Percentiles rank a stretch among this genome's conserved stretches.
These are phyloP conservation scores for Aspergillus fischeri DNA, from an alignment of 2,329 filamentous ascomycete species.

Conservation along the genomic window DNA sequence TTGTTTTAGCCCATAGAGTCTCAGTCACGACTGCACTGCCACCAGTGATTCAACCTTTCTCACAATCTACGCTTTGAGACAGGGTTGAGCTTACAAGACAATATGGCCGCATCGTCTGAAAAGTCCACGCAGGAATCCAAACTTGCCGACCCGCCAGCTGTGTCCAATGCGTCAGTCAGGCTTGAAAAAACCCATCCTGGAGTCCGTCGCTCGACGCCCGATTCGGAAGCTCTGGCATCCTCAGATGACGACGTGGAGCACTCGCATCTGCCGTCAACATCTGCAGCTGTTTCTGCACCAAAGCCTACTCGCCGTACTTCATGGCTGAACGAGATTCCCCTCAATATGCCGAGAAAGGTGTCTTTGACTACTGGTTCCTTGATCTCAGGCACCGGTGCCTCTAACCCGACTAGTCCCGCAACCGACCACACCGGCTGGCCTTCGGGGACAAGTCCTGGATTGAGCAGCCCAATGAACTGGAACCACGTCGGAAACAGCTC, in stretches of 20 bases:
- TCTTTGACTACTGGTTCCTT: slow-evolving; percentile 71
- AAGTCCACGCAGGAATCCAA: slow-evolving; percentile 27
- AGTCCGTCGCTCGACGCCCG: slow-evolving; percentile 78
- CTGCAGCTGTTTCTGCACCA: slow-evolving; percentile 46
- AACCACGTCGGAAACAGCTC: slow-evolving; percentile 42
- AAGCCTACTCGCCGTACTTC: slow-evolving; percentile 70
- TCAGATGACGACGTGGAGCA: slow-evolving; percentile 87
- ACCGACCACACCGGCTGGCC: slow-evolving; percentile 55
- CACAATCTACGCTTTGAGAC: slow-evolving; percentile 20
- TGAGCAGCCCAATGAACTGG: slow-evolving; percentile 40
- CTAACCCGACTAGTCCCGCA: slow-evolving; percentile 76
- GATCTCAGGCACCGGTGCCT: slow-evolving; percentile 70
- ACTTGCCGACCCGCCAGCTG: slow-evolving; percentile 39
- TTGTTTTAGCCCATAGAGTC: background rate
- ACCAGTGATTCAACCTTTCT: background rate
- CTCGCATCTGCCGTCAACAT: slow-evolving; percentile 51
- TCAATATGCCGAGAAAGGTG: slow-evolving; percentile 64
- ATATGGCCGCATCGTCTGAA: slow-evolving; percentile 40
- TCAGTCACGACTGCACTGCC: background rate
- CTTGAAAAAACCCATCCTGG: slow-evolving; percentile 68
- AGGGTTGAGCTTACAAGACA: slow-evolving; percentile 25
- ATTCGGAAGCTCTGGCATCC: slow-evolving; percentile 88
- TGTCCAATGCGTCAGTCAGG: slow-evolving; percentile 60
- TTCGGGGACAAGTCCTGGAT: slow-evolving; percentile 30
- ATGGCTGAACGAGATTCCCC: slow-evolving; percentile 80